A percentile compares a stretch with the other conserved stretches of the same genome.
Evolutionary conservation across 2,329 filamentous ascomycete species (phyloP).

Genomic region (Rutstroemia sp.): DNA sequence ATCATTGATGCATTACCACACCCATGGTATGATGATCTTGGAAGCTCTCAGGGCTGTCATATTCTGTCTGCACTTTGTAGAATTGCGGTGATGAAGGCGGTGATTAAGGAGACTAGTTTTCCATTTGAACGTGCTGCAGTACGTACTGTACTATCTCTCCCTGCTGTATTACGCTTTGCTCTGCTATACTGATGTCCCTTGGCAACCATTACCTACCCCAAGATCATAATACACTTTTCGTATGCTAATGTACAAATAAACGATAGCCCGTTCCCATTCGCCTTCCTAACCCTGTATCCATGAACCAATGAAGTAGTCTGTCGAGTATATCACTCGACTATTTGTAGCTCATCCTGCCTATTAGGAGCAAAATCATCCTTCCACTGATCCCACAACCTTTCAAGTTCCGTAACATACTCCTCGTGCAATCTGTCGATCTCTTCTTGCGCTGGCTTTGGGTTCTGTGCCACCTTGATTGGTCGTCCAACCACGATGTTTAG

Average conservation of each 20-base stretch:
- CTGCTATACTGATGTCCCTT: too few species aligned
- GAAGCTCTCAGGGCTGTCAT: not conserved
- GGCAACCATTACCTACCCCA: not conserved
- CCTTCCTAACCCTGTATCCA: too few species aligned
- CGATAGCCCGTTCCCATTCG: not conserved
- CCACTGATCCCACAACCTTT: slow-evolving; percentile 67
- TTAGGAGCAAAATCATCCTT: slow-evolving; percentile 66
- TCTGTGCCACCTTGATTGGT: slow-evolving; percentile 62
- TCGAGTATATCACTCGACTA: slow-evolving; percentile 43
- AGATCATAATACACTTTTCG: not conserved
- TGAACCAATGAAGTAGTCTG: too few species aligned
- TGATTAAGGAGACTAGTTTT: too few species aligned
- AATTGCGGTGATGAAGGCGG: too few species aligned
- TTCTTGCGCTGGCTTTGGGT: slow-evolving; percentile 57
- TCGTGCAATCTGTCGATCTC: slow-evolving; percentile 78
- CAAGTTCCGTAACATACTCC: slow-evolving; percentile 68
- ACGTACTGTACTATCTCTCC: too few species aligned
- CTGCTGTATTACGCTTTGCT: too few species aligned
- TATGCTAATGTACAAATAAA: not conserved
- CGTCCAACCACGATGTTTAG: slow-evolving; percentile 85
- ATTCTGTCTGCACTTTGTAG: not conserved
- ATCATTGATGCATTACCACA: not conserved
- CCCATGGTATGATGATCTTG: not conserved
- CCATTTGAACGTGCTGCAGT: too few species aligned
- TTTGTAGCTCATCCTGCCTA: slow-evolving; percentile 57